Evolutionary conservation across 169 alveolate genomes (phyloP), one percentile per base, ranked within the genome.

Genomic region (Cryptosporidium ubiquitum): DNA sequence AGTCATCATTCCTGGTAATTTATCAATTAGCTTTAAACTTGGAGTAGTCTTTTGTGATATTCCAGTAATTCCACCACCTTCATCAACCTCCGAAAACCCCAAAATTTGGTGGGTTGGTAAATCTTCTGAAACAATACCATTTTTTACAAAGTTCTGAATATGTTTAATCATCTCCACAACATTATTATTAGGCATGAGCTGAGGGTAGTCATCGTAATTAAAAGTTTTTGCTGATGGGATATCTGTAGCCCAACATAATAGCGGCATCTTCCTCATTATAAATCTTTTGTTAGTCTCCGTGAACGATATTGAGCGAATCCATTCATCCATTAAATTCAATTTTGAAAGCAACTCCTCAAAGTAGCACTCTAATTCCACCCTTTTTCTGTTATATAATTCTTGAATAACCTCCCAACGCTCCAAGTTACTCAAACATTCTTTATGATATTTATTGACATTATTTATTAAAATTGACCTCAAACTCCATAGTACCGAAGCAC

Each of bases 401-500:
- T 7, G 61, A 61, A 61, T 61, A 6, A 20, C 37, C 68, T 79
- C 66, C 89, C 89, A 79, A 20, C 55, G 33, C 52, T 79, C 89
- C 44, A 79, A 35, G 26, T 79, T 79, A 12, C 33, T 61, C 52
- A 42, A 39, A 40, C 89, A 79, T 9, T 79, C 89, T 29, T 49
- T 79, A 47, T 79, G 68, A 68, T 64, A 79, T 42, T 49, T 79
- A 79, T 64, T 79, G 37, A 79, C 75, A 79, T 79, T 79, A 44
- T 79, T 58, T 20, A 39, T 61, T 49, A 79, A 61, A 23, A 79
- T 64, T 5, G 89, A 79, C 20, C 89, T 58, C 44, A 79, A 61
- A 79, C 89, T 79, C 89, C 89, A 79, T n/a, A 79, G 68, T 42
- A 79, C 89, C 33, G 89, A 79, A 31, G 75, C 47, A n/a, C 89